Conservation (phyloP, 305 asterid species). For the Monarda citriodora region DNA sequence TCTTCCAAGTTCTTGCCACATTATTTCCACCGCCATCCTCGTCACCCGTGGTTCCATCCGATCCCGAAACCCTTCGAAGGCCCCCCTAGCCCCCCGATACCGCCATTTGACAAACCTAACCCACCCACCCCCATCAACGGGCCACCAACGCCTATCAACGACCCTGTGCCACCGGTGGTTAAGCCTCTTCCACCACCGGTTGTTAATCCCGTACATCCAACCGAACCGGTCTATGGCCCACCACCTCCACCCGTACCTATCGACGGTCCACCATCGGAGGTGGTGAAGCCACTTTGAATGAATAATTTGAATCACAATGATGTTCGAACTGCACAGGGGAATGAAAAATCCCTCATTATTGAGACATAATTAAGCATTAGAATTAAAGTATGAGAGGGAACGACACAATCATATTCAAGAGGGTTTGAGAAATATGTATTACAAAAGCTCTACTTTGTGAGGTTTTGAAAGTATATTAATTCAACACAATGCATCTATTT, state of each 20-base stretch:
- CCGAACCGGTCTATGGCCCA: slow-evolving; percentile 25
- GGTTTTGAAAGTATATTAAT: too few species aligned
- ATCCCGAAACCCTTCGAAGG: slow-evolving; percentile 36
- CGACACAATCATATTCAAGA: too few species aligned
- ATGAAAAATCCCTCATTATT: too few species aligned
- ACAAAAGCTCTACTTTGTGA: too few species aligned
- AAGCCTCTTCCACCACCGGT: slow-evolving; percentile 17
- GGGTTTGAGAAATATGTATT: too few species aligned
- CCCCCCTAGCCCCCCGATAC: slow-evolving; percentile 30
- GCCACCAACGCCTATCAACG: too few species aligned
- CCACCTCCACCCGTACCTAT: slow-evolving; percentile 26
- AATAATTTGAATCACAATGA: too few species aligned
- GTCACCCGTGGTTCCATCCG: slow-evolving; percentile 40
- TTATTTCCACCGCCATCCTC: slow-evolving; percentile 46
- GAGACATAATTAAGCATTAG: too few species aligned
- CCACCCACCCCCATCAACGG: slow-evolving; percentile 17
- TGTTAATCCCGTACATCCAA: slow-evolving; percentile 32
- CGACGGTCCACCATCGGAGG: slow-evolving; percentile 17
- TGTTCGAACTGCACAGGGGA: too few species aligned
- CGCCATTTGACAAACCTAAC: slow-evolving; percentile 11
- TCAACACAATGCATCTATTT: too few species aligned
- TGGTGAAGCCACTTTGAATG: not conserved
- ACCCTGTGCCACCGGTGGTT: not conserved
- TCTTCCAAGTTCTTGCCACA: slow-evolving; percentile 65
- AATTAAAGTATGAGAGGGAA: too few species aligned